phyloP scores from a whole-genome alignment of 331 rosid genomes.

The Cydonia oblonga region DNA sequence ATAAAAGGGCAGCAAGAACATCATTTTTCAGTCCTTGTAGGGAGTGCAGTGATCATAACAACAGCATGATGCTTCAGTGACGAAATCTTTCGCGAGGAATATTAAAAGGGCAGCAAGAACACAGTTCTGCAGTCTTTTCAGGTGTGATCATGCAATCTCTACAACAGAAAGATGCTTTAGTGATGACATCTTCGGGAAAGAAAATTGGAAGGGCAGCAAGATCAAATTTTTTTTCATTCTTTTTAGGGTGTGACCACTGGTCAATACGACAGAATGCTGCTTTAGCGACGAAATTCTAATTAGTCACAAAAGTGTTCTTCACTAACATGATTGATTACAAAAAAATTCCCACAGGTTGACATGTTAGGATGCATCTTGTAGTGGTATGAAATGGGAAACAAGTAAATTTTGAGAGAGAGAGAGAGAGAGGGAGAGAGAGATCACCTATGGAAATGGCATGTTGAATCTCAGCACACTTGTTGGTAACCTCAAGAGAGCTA shows the following conservation, averaged over 20 bases:
- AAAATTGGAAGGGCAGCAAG: not conserved
- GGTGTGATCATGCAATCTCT: not conserved
- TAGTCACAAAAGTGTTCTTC: too few relatives aligned
- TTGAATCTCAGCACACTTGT: conserved; percentile 55
- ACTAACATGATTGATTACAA: too few relatives aligned
- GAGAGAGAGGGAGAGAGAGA: conserved; percentile 1
- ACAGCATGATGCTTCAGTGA: too few relatives aligned
- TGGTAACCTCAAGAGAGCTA: conserved; percentile 28
- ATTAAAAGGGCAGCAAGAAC: too few relatives aligned
- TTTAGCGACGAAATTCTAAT: not conserved
- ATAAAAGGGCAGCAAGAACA: too few relatives aligned
- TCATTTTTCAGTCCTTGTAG: too few relatives aligned
- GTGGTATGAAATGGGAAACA: not conserved
- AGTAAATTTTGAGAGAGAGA: not conserved
- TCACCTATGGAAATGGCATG: conserved; percentile 55
- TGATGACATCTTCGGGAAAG: not conserved
- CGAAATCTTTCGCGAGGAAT: too few relatives aligned
- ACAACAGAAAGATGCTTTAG: not conserved
- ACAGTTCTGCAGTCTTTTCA: not conserved
- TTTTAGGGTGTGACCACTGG: not conserved
- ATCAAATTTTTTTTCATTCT: not conserved
- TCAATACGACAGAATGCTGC: not conserved
- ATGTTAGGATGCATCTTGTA: not conserved
- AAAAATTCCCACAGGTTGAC: too few relatives aligned
- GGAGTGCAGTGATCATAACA: too few relatives aligned